phyloP scores from a whole-genome alignment of 2,329 filamentous ascomycete genomes.

The Ascochyta lentis region DNA sequence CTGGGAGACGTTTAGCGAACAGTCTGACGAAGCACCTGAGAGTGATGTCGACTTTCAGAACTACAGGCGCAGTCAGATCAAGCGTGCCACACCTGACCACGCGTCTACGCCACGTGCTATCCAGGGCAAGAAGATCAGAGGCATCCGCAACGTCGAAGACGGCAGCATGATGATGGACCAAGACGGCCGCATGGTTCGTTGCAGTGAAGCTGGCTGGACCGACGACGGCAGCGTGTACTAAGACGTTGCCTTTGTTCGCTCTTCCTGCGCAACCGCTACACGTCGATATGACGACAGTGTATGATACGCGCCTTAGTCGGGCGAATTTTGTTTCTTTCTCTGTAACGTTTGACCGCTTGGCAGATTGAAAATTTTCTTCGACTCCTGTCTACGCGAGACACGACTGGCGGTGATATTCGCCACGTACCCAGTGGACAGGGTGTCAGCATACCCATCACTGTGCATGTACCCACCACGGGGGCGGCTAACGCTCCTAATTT shows the following conservation, averaged over 20 bases:
- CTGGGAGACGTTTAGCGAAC: slow-evolving; percentile 96
- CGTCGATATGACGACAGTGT: neutral
- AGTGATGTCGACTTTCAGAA: slow-evolving; percentile 80
- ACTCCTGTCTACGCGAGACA: slow-evolving; percentile 20
- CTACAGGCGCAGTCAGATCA: slow-evolving; percentile 72
- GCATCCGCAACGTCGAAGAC: slow-evolving; percentile 56
- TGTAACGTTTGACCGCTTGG: slow-evolving; percentile 6
- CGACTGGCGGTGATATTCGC: slow-evolving; percentile 37
- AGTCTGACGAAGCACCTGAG: slow-evolving; percentile 70
- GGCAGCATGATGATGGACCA: slow-evolving; percentile 50
- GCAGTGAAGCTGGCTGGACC: slow-evolving; percentile 62
- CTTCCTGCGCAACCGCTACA: neutral
- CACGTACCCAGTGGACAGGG: slow-evolving; percentile 29
- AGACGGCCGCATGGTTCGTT: slow-evolving; percentile 53
- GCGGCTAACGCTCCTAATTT: neutral
- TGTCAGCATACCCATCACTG: slow-evolving; percentile 16
- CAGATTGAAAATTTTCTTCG: slow-evolving; percentile 21
- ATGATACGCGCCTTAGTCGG: neutral
- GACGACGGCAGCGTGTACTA: slow-evolving; percentile 54
- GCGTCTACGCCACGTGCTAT: slow-evolving; percentile 41
- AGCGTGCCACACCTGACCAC: slow-evolving; percentile 60
- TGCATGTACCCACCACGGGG: slow-evolving; percentile 5
- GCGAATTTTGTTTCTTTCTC: slow-evolving; percentile 13
- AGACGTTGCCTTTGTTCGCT: slow-evolving; percentile 8
- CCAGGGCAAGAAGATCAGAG: slow-evolving; percentile 48